Evolutionary conservation across 768 basidiomycete species (phyloP), one percentile per base, ranked within the genome.

Genomic region (Collybiopsis luxurians): DNA sequence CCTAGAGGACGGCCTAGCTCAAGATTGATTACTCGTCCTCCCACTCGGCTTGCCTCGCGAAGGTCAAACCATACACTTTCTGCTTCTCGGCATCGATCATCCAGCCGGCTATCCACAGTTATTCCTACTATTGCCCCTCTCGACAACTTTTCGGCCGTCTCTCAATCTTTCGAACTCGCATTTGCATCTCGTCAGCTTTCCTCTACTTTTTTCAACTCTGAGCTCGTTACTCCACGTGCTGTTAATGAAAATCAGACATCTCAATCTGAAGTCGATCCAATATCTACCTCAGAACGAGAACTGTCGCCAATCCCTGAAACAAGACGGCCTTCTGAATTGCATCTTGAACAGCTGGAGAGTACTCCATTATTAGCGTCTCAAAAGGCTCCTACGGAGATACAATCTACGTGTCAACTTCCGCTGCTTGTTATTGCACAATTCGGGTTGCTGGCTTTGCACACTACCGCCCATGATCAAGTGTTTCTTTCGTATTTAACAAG

Each of bases 401-500:
- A 34, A n/a, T 3, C 48, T 13, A 13, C 31, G 60, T 86, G 85
- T 23, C 85, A 89, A 64, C 74, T 98, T 27, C 96, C 96, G 3
- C 64, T 92, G 31, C 66, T 89, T 63, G 84, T 98, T 63, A 97
- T 98, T 63, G 65, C 90, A 15, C 95, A 97, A 72, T 97, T 96
- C 69, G 91, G 91, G 21, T 72, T 94, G 60, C 75, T 98, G 59
- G 95, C 95, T 2, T 70, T 98, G 52, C 95, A 97, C 67, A 85
- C 86, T 34, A 92, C 89, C 15, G 92, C 90, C 1, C 94, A 95
- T 64, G 90, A 95, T 73, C 92, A 96, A 70, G 72, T 95, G 24
- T 92, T 97, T 75, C 81, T 95, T 68, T 90, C 90, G 1, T 96
- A 95, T 72, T 84, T 95, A 21, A 90, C 95, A 46, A 85, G 90